Evolutionary conservation across 805 yeast species (phyloP), one percentile per base, ranked within the genome.

Genomic region (Teunomyces gatunensis): DNA sequence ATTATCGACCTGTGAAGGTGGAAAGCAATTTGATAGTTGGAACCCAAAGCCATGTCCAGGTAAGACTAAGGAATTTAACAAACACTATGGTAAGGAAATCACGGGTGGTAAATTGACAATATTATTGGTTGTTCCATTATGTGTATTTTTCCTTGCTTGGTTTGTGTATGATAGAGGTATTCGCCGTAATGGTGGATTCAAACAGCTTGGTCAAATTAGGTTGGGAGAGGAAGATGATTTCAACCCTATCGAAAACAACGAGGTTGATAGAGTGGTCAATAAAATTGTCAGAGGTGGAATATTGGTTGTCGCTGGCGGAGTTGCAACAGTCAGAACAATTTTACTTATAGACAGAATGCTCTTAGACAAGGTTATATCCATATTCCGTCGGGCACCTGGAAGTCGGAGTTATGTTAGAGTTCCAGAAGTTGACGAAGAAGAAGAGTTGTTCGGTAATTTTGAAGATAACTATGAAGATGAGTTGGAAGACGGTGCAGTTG

Each of bases 41-140:
- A 75, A 70, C 15, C 74, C 86, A 2, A 75, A 70, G 46, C 80
- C 97, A 6, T 94, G 99, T 65, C 97, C 98, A 4, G 98, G 98
- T 1, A 87, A 83, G 57, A 83, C 84, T 51, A 65, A 69, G 9
- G 84, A 89, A 55, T 90, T 81, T 59, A 65, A 73, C 44, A 67
- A 75, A 48, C 71, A 78, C 43, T 78, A 81, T 52, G 75, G 76
- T 9, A 70, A 71, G 23, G 82, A 85, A 1, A 58, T 87, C 3
- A 77, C 72, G 10, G 85, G 89, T 0, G 68, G 74, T 17, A 74
- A 79, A 11, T 62, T 85, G 47, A 67, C 81, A 42, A 47, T 80
- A 27, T 73, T 86, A 2, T 66, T 88, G 15, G 56, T 79, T 6
- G 56, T 86, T 13, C 92, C 95, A 12, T 48, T 85, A 2, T 59